phyloP scores from a whole-genome alignment of 2,329 filamentous ascomycete species.

The Conoideocrella luteorostrata region DNA sequence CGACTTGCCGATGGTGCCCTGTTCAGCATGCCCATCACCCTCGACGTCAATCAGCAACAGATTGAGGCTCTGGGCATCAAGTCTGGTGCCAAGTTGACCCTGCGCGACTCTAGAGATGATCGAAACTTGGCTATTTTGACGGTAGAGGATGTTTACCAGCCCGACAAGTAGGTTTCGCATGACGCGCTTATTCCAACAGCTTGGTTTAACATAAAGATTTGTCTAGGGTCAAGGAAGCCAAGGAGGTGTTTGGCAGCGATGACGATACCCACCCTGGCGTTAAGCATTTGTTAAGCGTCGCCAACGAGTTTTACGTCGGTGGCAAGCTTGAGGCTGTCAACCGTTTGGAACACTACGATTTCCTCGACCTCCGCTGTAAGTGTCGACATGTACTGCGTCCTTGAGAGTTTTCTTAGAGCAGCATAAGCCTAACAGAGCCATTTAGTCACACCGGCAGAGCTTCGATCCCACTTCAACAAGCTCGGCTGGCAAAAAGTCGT shows the following conservation, averaged over 20 bases:
- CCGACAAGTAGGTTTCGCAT: slow-evolving; percentile 82
- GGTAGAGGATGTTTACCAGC: slow-evolving; percentile 89
- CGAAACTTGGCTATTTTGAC: slow-evolving; percentile 92
- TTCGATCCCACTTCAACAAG: slow-evolving; percentile 97
- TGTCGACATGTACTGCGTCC: too few species aligned
- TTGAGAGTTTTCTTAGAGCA: too few species aligned
- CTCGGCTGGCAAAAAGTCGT: slow-evolving; percentile 97
- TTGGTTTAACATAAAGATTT: not conserved
- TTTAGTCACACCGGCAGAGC: slow-evolving; percentile 82
- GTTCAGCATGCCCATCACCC: slow-evolving; percentile 94
- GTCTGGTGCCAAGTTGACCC: slow-evolving; percentile 73
- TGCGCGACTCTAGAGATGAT: slow-evolving; percentile 95
- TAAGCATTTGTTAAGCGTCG: slow-evolving; percentile 76
- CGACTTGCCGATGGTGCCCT: slow-evolving; percentile 83
- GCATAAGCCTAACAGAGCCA: too few species aligned
- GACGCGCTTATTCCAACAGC: not conserved
- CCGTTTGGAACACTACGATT: slow-evolving; percentile 97
- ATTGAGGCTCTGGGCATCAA: slow-evolving; percentile 72
- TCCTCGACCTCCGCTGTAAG: slow-evolving; percentile 89
- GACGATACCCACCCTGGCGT: slow-evolving; percentile 88
- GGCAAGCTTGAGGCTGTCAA: slow-evolving; percentile 95
- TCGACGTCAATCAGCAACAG: slow-evolving; percentile 71
- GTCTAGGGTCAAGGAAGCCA: slow-evolving; percentile 75
- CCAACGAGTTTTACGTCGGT: slow-evolving; percentile 85
- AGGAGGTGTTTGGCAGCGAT: slow-evolving; percentile 87